A percentile compares a stretch with the other conserved stretches of the same genome.
These are phyloP conservation scores for Rossbeevera mucosa DNA, from an alignment of 768 basidiomycete genomes.

Conservation along the genomic window DNA sequence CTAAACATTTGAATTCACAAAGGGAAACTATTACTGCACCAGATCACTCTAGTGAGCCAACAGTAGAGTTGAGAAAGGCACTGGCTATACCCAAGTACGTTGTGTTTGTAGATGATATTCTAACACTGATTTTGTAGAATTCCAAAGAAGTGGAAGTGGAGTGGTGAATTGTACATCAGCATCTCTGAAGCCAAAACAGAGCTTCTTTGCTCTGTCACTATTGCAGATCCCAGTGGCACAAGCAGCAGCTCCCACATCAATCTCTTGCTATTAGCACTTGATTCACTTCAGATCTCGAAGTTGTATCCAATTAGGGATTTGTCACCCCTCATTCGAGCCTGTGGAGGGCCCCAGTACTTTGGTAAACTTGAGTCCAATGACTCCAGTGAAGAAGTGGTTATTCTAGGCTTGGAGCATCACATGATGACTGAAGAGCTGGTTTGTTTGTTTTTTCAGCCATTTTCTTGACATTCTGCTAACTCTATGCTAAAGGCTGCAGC, in stretches of 20 bases:
- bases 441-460: constrained; percentile 31
- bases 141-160: constrained; percentile 62
- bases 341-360: constrained; percentile 47
- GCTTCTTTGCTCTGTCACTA: constrained; percentile 44
- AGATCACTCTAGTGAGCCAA: constrained; percentile 5
- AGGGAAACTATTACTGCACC: constrained; percentile 15
- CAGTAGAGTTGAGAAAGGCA: constrained; percentile 13
- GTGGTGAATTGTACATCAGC: constrained; percentile 48
- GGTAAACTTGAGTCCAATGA: constrained; percentile 44
- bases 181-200: constrained; percentile 35
- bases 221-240: constrained; percentile 44
- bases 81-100: constrained; percentile 25
- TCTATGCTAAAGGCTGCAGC: constrained; percentile 41
- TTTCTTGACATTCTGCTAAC: constrained; percentile 3
- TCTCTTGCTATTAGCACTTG: constrained; percentile 38
- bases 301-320: constrained; percentile 50
- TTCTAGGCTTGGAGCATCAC: constrained; percentile 41
- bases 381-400: constrained; percentile 35
- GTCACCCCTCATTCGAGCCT: constrained; percentile 43
- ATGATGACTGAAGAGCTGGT: constrained; percentile 50
- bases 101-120: background rate
- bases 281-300: constrained; percentile 42
- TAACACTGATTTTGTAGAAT: constrained; percentile 35
- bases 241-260: constrained; percentile 46
- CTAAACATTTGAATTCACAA: background rate